These are phyloP conservation scores for Aspergillus pseudoglaucus DNA, from an alignment of 2,329 filamentous ascomycete species.

Conservation along the genomic window DNA sequence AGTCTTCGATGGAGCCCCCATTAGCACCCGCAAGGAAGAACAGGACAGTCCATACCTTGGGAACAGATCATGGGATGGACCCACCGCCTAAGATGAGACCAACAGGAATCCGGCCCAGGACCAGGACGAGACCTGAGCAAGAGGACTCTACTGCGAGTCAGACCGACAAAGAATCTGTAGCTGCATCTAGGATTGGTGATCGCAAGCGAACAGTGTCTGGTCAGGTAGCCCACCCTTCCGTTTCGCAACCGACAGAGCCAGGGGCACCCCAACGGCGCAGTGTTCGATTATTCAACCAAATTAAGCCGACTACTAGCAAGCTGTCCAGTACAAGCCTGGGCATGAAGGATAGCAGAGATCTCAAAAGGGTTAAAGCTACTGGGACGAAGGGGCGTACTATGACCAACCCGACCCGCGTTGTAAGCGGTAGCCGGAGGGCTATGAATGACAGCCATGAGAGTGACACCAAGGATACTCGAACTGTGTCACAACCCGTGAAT, in stretches of 20 bases:
- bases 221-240: conserved; percentile 52
- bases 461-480: conserved; percentile 57
- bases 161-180: conserved; percentile 25
- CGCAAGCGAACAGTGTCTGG: conserved; percentile 92
- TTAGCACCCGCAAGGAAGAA: conserved; percentile 44
- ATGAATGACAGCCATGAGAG: conserved; percentile 52
- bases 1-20: conserved; percentile 36
- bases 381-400: conserved; percentile 60
- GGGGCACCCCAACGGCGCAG: conserved; percentile 62
- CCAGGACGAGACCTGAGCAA: conserved; percentile 32
- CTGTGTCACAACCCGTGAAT: conserved; percentile 26
- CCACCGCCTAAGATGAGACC: conserved; percentile 61
- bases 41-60: conserved; percentile 48
- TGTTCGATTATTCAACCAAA: conserved; percentile 64
- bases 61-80: conserved; percentile 47
- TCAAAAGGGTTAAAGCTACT: conserved; percentile 78
- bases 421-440: conserved; percentile 83
- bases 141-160: conserved; percentile 34
- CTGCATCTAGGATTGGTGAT: conserved; percentile 45
- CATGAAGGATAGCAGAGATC: conserved; percentile 59
- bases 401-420: conserved; percentile 73
- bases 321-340: conserved; percentile 55
- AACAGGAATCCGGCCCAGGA: conserved; percentile 36
- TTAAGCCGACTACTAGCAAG: conserved; percentile 59
- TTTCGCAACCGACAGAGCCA: conserved; percentile 56